Evolutionary conservation across 2,329 filamentous ascomycete genomes (phyloP), one percentile per base, ranked within the genome.

Genomic region (Penicillium digitatum): DNA sequence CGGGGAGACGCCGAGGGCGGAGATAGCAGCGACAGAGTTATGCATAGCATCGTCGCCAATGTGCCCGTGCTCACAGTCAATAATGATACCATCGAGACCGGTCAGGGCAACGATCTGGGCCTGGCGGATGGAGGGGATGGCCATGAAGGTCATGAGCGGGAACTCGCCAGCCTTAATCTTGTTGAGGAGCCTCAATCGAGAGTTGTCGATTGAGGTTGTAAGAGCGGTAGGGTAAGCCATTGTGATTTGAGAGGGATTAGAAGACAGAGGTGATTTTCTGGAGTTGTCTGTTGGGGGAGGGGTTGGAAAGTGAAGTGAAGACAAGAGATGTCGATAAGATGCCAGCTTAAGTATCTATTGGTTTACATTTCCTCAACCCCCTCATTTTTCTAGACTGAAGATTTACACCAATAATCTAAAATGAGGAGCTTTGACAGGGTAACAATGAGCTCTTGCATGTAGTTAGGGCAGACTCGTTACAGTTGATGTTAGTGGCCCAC

Each of bases 41-140:
- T 69, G 66, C 65, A 69, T 68, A 3, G 63, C 51, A 44, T 69
- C 65, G 32, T 69, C 65, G 20, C 63, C 55, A 32, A 69, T 68
- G 32, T 69, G 62, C 3, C 66, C 66, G 22, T 69, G 65, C 32
- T 69, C 66, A 27, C 60, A 64, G 45, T 64, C 81, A 69, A 87
- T 76, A 10, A 89, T 81, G 79, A 86, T 88, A n/a, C 62, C 64
- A 66, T 88, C 86, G 1, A 86, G 78, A 1, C 84, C 86, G 3
- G 79, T 80, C n/a, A 83, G 76, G 1, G 87, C 85, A 45, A 89
- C 74, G 18, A 81, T 75, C 54, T 81, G 79, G 32, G 79, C 79
- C 55, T 70, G 66, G 38, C 79, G 75, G 0, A 79, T 69, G 0
- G 76, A 79, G 2, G 76, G 76, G 10, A 81, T 69, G 27, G 73